Base-by-base conservation (phyloP, 352 stramenopile species). In the Globisporangium nunn region DNA sequence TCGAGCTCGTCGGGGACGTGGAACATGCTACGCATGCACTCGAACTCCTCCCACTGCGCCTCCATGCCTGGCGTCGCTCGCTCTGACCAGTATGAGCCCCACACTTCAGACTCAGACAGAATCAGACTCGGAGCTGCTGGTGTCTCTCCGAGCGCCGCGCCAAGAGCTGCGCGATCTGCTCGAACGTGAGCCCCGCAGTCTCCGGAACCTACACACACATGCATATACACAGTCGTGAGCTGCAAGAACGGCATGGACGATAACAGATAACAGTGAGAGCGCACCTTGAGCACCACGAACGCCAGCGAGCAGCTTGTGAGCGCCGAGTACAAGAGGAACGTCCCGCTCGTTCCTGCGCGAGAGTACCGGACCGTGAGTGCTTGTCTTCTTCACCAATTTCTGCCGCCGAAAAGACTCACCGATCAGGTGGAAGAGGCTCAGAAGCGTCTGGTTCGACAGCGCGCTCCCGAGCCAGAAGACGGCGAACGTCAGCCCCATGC, bases 11-110 rank as follows among this genome's bases (percentile, higher is more conserved):
- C 50, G 0, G 40, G 48, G 14, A 55, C 61, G 2, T 67, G 71
- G 48, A 91, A 91, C 78, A 91, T 91, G 63, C 81, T 89, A 10
- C 70, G 50, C 65, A 91, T 78, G 60, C 81, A 91, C 56, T 85
- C 78, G n/a, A 88, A 66, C 66, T 91, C 81, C 17, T 89, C 78
- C 49, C 78, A 57, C 64, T 89, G 78, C 59, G 75, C 67, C 40
- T 48, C 47, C 44, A 49, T 49, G 23, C 44, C 31, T 12, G 8
- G 2, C 17, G 1, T 28, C 44, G 48, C 7, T n/a, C 52, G 30
- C 17, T 49, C 44, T 14, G 23, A 43, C 10, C 40, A 12, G 17
- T 39, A n/a, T 29, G 44, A 46, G 40, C 40, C 10, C 11, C 40
- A 10, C 15, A 17, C 14, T 46, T 3, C 15, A 17, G 15, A 4